Evolutionary conservation across 345 rosid species (phyloP), one percentile per base, ranked within the genome.

Genomic region (Gossypium herbaceum): DNA sequence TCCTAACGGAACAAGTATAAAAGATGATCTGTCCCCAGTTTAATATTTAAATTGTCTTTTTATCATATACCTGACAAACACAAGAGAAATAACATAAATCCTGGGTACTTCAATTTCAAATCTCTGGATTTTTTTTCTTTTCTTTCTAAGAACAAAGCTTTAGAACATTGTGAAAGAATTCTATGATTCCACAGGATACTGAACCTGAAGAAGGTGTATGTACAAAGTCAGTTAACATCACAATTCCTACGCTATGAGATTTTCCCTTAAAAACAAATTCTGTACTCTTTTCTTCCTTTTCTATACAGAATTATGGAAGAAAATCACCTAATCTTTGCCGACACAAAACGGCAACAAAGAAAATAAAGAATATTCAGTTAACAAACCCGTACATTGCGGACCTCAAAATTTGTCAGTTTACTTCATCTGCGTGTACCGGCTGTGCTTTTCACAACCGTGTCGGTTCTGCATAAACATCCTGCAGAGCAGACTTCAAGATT

Each of bases 191-290:
- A 34, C 41, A 34, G 41, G 41, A 34, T 34, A 34, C 41, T 34
- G 41, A 34, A 34, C 41, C 41, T 34, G 41, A 34, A 58, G 71
- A 73, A 56, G 58, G 3, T 56, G 76, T 77, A 80, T 80, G 73
- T 78, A 75, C 83, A 45, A 80, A 70, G 76, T 75, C 74, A 45
- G 68, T 71, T n/a, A 64, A 77, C 72, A 25, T 19, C 9, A 19
- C 19, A 17, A 52, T 52, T 52, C 57, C 60, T 56, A 19, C 2
- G 60, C 25, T 76, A 48, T 76, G 19, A 19, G 17, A 68, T 43
- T 67, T 76, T 52, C 57, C 27, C 52, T 72, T 54, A 2, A 19
- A 62, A 34, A 34, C 72, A 73, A 70, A 76, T 61, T 68, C 77
- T 71, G 48, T 76, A 76, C 66, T 71, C 48, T 60, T 66, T 34